A percentile compares a stretch with the other conserved stretches of the same genome.
Conservation (phyloP, 306 rosid species). For the Albizia julibrissin region DNA sequence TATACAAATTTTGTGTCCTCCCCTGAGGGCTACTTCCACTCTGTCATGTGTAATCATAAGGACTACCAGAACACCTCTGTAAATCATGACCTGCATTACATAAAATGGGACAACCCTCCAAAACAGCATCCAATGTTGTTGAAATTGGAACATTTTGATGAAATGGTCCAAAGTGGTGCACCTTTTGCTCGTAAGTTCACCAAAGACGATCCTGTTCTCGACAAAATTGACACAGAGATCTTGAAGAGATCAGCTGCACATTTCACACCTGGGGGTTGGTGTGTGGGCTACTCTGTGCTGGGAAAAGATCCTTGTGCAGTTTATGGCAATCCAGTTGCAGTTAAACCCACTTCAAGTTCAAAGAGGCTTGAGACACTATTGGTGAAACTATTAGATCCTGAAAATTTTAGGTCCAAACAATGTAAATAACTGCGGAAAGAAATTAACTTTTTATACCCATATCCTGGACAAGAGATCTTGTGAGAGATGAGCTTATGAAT, state of each 20-base stretch:
- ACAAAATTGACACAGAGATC: slow-evolving; percentile 67
- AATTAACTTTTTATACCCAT: not conserved
- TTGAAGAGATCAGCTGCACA: slow-evolving; percentile 53
- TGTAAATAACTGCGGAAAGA: slow-evolving; percentile 53
- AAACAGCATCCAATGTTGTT: slow-evolving; percentile 61
- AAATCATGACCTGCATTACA: slow-evolving; percentile 74
- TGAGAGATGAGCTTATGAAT: not conserved
- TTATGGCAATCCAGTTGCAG: slow-evolving; percentile 56
- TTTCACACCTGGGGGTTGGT: slow-evolving; percentile 80
- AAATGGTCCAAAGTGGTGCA: slow-evolving; percentile 71
- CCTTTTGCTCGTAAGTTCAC: slow-evolving; percentile 68
- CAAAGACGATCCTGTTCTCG: slow-evolving; percentile 67
- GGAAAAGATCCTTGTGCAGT: slow-evolving; percentile 54
- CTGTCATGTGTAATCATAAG: slow-evolving; percentile 86
- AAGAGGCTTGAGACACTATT: slow-evolving; percentile 76
- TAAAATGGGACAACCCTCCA: slow-evolving; percentile 77
- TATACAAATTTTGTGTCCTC: slow-evolving; percentile 80
- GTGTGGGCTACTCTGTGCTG: slow-evolving; percentile 45
- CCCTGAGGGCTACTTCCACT: slow-evolving; percentile 88
- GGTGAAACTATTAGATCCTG: slow-evolving; percentile 70
- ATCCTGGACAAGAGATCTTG: not conserved
- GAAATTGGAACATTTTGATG: slow-evolving; percentile 62
- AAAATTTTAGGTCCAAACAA: slow-evolving; percentile 78
- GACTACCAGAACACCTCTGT: slow-evolving; percentile 88
- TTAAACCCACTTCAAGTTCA: slow-evolving; percentile 63